Evolutionary conservation across 2,329 filamentous ascomycete genomes (phyloP), one percentile per base, ranked within the genome.

Genomic region (Cercospora brassicicola): DNA sequence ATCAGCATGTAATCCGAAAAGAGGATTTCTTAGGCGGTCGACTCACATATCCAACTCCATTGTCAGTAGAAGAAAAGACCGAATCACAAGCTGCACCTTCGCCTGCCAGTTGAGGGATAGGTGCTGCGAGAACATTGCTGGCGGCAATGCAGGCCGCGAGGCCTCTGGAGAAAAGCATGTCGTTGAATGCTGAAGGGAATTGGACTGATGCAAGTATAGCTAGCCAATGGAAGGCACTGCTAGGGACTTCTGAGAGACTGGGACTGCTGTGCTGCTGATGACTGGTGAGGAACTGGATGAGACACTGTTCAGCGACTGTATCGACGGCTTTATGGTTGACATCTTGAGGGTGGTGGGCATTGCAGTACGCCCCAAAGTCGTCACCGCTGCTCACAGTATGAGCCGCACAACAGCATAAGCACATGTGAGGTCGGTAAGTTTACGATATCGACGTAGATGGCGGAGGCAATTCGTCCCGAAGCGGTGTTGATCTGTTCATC

Each of bases 91-190:
- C 73, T 5, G 65, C 65, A 31, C 73, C 73, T 53, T 72, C 72
- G 26, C 73, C 73, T 23, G 72, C 73, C 15, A 74, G 73, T 45
- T 73, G 71, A 45, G 69, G 71, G 31, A 72, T 26, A 13, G 72
- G 69, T 18, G 68, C 68, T 51, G 71, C 69, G 23, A 72, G 20
- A 5, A 67, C 45, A 10, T 36, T 45, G 51, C 30, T n/a, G 57
- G 56, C 59, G 62, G 31, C 65, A 71, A 71, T 31, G 66, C 56
- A 59, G 71, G 15, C 68, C 57, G 67, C 64, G 11, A 69, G 65
- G 13, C 61, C 59, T 64, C 66, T 67, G n/a, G 66, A 66, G 62
- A 72, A 71, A 13, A 66, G 67, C 71, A 72, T 73, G 18, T 53
- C 4, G 48, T 23, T n/a, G 23, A 4, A n/a, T 23, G 18, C 30